These are phyloP conservation scores for Magnolia kwangsiensis DNA, from an alignment of 164 flowering plant genomes.

Conservation along the genomic window DNA sequence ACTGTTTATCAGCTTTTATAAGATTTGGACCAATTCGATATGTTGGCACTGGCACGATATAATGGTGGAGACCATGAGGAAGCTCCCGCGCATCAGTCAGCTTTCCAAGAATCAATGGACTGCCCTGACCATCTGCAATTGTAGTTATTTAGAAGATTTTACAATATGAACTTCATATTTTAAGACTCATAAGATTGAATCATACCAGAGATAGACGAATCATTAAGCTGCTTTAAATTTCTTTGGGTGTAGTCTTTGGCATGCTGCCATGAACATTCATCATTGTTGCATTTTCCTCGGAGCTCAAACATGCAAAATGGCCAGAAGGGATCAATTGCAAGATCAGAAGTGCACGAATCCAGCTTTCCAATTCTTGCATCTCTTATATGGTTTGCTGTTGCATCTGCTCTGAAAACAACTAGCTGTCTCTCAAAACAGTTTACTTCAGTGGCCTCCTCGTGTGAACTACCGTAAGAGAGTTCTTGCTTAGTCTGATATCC, in stretches of 20 bases:
- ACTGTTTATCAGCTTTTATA: constrained; percentile 37
- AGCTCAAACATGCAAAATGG: constrained; percentile 93
- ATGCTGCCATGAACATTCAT: constrained; percentile 85
- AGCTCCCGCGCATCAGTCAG: constrained; percentile 10
- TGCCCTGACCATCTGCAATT: constrained; percentile 37
- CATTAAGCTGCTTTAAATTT: constrained; percentile 19
- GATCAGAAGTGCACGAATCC: constrained; percentile 38
- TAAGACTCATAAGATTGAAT: background rate
- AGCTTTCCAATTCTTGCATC: constrained; percentile 21
- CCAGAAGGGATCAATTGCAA: constrained; percentile 67
- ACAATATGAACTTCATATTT: background rate
- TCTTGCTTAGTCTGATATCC: constrained; percentile 9
- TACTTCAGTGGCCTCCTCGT: constrained; percentile 18
- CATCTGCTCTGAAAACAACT: constrained; percentile 6
- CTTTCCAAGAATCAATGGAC: constrained; percentile 14
- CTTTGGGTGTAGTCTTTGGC: constrained; percentile 34
- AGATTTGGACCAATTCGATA: constrained; percentile 52
- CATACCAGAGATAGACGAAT: constrained; percentile 40
- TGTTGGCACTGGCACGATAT: constrained; percentile 31
- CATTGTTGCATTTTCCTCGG: constrained; percentile 89
- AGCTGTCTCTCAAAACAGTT: constrained; percentile 13
- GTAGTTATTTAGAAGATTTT: constrained; percentile 1
- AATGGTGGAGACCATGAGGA: constrained; percentile 15
- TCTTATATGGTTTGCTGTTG: constrained; percentile 10
- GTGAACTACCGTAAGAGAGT: background rate